Evolutionary conservation across 176 grass and related monocot species (phyloP).

Genomic region (Urochloa ruziziensis): DNA sequence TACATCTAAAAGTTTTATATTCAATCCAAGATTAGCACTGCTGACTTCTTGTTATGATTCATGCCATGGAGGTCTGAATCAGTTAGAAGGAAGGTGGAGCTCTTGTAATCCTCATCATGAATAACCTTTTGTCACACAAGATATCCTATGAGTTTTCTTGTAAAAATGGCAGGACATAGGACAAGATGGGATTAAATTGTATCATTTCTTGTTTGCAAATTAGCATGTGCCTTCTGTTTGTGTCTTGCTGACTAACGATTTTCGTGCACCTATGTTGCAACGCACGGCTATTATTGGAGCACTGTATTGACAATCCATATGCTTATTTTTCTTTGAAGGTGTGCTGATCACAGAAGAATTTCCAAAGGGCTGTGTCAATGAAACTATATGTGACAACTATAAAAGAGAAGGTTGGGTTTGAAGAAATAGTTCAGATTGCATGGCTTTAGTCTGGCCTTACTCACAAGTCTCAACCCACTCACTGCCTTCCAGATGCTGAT

Average conservation of each 20-base stretch:
- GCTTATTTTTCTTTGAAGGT: background rate
- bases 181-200: background rate
- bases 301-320: background rate
- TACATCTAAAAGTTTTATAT: background rate
- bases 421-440: background rate
- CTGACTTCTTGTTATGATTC: background rate
- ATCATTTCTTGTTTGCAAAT: background rate
- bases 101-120: background rate
- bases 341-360: background rate
- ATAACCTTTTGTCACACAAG: background rate
- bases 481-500: slow-evolving; percentile 23
- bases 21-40: background rate
- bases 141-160: background rate
- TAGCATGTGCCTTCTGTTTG: background rate
- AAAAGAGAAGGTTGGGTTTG: background rate
- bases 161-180: background rate
- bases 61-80: background rate
- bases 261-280: background rate
- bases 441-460: background rate
- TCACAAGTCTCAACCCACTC: background rate
- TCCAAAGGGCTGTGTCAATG: background rate
- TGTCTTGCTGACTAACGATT: background rate
- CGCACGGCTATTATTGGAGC: background rate
- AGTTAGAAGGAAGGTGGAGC: background rate
- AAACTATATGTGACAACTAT: background rate